These are phyloP conservation scores for Daldinia vernicosa DNA, from an alignment of 495 filamentous ascomycete species.

Conservation along the genomic window DNA sequence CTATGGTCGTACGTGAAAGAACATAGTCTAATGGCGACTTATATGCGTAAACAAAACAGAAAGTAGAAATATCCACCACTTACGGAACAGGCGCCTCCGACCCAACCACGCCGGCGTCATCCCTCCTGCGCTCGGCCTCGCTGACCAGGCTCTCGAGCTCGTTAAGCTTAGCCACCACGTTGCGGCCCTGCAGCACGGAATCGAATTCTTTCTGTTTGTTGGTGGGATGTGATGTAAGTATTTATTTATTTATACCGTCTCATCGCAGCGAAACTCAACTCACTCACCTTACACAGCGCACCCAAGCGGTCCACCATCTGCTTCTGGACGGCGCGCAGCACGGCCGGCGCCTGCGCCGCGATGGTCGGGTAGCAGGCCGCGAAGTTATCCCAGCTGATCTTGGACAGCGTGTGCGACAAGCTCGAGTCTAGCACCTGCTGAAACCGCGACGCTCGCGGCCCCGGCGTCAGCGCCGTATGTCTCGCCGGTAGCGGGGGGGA, in stretches of 20 bases:
- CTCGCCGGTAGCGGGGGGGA: conserved; percentile 63
- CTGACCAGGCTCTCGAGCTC: conserved; percentile 78
- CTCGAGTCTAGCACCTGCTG: conserved; percentile 74
- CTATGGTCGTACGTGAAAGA: conserved; percentile 56
- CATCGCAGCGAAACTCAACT: too few relatives aligned
- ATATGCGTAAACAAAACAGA: conserved; percentile 18
- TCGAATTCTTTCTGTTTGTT: conserved; percentile 80
- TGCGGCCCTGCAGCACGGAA: conserved; percentile 71
- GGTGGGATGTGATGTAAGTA: background rate
- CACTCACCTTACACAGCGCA: conserved; percentile 63
- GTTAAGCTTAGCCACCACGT: conserved; percentile 80
- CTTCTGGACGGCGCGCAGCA: conserved; percentile 71
- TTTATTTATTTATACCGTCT: too few relatives aligned
- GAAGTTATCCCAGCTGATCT: conserved; percentile 81
- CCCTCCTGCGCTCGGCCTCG: conserved; percentile 71
- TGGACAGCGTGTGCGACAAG: conserved; percentile 73
- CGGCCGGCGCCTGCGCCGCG: conserved; percentile 71
- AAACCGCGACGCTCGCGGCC: conserved; percentile 77
- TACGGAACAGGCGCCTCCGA: conserved; percentile 56
- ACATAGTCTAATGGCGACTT: conserved; percentile 2
- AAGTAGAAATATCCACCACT: conserved; percentile 43
- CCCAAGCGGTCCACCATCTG: conserved; percentile 74
- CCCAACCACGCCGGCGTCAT: conserved; percentile 50
- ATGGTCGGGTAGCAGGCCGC: conserved; percentile 88
- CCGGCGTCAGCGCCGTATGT: conserved; percentile 69